phyloP scores from a whole-genome alignment of 176 grass and related monocot species.

The Poa pratensis region DNA sequence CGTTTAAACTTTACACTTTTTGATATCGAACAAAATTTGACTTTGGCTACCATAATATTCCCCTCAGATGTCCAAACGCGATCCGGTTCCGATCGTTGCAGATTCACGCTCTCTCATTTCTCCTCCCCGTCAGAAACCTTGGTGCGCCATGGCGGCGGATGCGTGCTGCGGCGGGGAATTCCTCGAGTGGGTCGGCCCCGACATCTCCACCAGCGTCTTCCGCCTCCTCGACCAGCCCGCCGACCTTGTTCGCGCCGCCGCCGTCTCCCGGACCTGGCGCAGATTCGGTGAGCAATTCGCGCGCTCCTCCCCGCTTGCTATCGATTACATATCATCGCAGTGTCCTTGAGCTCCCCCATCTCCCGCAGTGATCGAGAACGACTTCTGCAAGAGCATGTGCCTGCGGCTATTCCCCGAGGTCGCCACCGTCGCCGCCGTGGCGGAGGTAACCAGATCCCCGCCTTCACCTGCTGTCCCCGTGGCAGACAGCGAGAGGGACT shows the following conservation, averaged over 20 bases:
- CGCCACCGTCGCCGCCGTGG: slow-evolving; percentile 55
- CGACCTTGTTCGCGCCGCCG: slow-evolving; percentile 64
- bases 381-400: slow-evolving; percentile 70
- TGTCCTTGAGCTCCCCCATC: not conserved
- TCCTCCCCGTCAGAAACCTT: not conserved
- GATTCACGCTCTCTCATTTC: not conserved
- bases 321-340: not conserved
- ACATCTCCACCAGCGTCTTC: slow-evolving; percentile 61
- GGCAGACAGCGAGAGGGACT: slow-evolving; percentile 60
- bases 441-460: slow-evolving; percentile 40
- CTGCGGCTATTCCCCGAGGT: slow-evolving; percentile 61
- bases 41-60: too few relatives aligned
- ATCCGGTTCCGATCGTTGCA: not conserved
- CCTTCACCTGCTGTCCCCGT: slow-evolving; percentile 23
- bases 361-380: slow-evolving; percentile 59
- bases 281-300: slow-evolving; percentile 48
- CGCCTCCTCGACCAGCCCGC: slow-evolving; percentile 56
- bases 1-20: too few relatives aligned
- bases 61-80: too few relatives aligned
- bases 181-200: slow-evolving; percentile 65
- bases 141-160: slow-evolving; percentile 32
- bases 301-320: not conserved
- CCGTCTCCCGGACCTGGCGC: slow-evolving; percentile 88
- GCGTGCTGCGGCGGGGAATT: slow-evolving; percentile 48
- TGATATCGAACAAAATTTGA: too few relatives aligned